These are phyloP conservation scores for Eimeria acervulina DNA, from an alignment of 169 alveolate genomes.

Conservation along the genomic window DNA sequence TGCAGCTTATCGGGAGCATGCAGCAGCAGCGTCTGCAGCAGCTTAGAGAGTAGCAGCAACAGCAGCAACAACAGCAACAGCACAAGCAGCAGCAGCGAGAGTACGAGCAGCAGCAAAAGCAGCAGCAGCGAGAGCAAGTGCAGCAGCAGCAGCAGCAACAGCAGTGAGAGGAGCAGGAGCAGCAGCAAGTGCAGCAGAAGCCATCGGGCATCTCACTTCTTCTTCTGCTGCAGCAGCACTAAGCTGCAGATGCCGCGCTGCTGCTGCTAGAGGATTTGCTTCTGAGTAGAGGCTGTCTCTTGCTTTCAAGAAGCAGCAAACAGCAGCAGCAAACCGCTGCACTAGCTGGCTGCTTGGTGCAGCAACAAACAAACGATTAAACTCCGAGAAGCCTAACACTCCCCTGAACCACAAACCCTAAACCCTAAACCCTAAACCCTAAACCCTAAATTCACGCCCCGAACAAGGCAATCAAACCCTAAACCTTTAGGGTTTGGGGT, in stretches of 20 bases:
- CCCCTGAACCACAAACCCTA: slow-evolving; percentile 12
- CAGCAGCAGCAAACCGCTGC: not conserved
- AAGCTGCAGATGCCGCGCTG: not conserved
- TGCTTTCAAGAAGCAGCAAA: not conserved
- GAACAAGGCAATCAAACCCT: not conserved
- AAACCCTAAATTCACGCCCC: no score
- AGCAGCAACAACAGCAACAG: not conserved
- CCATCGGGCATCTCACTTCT: not conserved
- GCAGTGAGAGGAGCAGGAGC: slow-evolving; percentile 39
- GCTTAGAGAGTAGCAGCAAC: not conserved
- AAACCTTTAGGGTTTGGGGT: not conserved
- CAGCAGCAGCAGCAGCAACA: not conserved
- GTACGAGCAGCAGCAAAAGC: no score
- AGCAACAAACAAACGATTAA: not conserved
- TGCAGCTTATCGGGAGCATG: not conserved
- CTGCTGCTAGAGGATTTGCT: not conserved
- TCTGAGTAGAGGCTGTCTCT: not conserved
- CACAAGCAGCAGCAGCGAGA: no score
- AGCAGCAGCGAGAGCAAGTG: not conserved
- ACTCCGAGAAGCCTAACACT: slow-evolving; percentile 15
- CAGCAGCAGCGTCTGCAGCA: no score
- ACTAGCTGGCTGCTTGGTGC: not conserved
- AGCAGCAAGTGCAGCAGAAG: slow-evolving; percentile 14
- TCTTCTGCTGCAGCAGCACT: slow-evolving; percentile 2
- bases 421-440: no score